phyloP scores from a whole-genome alignment of 2,329 filamentous ascomycete genomes.

The Pyrenophora seminiperda region DNA sequence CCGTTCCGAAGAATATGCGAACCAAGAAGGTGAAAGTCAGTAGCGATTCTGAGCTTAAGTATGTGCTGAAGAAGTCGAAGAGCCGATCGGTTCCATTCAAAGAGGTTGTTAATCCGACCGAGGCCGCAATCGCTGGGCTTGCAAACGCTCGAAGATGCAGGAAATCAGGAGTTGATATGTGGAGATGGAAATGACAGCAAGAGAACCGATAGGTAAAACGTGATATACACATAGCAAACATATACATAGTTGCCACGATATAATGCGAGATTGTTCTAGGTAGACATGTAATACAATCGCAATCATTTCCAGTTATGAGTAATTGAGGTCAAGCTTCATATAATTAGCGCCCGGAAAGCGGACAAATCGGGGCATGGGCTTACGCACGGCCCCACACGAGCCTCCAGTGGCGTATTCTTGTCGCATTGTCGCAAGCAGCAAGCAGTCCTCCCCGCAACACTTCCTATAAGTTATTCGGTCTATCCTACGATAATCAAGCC shows the following conservation, averaged over 20 bases:
- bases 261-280: no score
- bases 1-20: neutral
- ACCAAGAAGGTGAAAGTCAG: slow-evolving; percentile 13
- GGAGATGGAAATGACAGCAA: neutral
- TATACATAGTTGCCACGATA: neutral
- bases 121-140: neutral
- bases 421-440: slow-evolving; percentile 12
- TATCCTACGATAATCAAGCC: no score
- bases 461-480: neutral
- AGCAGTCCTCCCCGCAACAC: slow-evolving; percentile 14
- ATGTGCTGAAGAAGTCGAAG: slow-evolving; percentile 22
- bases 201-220: no score
- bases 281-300: no score
- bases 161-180: neutral
- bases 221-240: neutral
- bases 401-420: slow-evolving; percentile 9
- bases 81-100: slow-evolving; percentile 10
- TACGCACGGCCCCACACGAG: slow-evolving; percentile 6
- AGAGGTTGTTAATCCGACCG: neutral
- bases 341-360: no score
- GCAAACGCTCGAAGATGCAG: neutral
- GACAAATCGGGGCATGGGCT: no score
- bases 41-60: slow-evolving; percentile 11
- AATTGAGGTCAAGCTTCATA: no score
- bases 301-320: no score